These are phyloP conservation scores for Sarcomyxa edulis DNA, from an alignment of 768 basidiomycete genomes.

Conservation along the genomic window DNA sequence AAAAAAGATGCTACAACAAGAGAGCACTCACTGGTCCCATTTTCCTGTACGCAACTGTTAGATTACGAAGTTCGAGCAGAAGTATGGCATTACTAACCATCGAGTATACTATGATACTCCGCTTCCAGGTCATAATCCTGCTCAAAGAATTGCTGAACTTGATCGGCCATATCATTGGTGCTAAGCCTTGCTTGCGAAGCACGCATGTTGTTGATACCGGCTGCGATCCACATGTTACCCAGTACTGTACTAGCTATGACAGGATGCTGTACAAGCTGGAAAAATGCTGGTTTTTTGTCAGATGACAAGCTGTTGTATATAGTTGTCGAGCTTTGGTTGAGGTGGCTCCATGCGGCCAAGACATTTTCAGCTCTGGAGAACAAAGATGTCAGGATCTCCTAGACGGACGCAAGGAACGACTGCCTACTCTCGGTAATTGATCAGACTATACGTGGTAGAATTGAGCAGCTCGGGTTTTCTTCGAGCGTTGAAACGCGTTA, in stretches of 20 bases:
- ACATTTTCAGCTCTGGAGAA: slow-evolving; percentile 50
- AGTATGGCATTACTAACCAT: slow-evolving; percentile 29
- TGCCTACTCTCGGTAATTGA: slow-evolving; percentile 65
- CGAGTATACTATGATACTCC: slow-evolving; percentile 52
- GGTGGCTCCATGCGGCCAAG: slow-evolving; percentile 41
- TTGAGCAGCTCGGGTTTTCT: slow-evolving; percentile 66
- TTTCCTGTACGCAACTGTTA: slow-evolving; percentile 32
- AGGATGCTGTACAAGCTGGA: slow-evolving; percentile 67
- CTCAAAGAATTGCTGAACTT: slow-evolving; percentile 53
- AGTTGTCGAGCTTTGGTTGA: slow-evolving; percentile 43
- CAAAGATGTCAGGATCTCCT: slow-evolving; percentile 1
- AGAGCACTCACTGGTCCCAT: slow-evolving; percentile 52
- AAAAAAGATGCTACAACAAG: not conserved
- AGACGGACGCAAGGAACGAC: not conserved
- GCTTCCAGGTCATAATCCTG: slow-evolving; percentile 56
- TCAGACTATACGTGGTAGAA: slow-evolving; percentile 54
- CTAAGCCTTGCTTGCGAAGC: slow-evolving; percentile 61
- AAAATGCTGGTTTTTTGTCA: slow-evolving; percentile 53
- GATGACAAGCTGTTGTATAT: slow-evolving; percentile 50
- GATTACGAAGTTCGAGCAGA: not conserved
- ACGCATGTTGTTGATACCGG: slow-evolving; percentile 55
- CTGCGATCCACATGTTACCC: slow-evolving; percentile 51
- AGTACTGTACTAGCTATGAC: slow-evolving; percentile 55
- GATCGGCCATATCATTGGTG: slow-evolving; percentile 51
- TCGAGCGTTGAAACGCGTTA: slow-evolving; percentile 52